These are phyloP conservation scores for Phyllosticta capitalensis DNA, from an alignment of 2,329 filamentous ascomycete genomes.

Conservation along the genomic window DNA sequence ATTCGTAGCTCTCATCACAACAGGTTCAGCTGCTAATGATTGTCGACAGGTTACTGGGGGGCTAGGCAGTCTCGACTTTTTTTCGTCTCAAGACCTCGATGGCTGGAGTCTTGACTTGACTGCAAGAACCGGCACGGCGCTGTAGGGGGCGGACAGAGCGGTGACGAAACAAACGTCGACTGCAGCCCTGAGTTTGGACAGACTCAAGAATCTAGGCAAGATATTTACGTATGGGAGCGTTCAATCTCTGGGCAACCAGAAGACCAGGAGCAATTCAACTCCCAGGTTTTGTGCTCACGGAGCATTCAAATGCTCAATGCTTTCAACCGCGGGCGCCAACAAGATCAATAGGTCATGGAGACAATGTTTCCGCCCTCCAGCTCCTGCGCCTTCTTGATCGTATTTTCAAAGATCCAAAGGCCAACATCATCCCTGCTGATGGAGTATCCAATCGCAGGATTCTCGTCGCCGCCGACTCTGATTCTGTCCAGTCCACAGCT, in stretches of 20 bases:
- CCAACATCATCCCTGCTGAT: constrained; percentile 33
- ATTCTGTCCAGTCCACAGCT: constrained; percentile 21
- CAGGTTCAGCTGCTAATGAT: neutral
- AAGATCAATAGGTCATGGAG: constrained; percentile 26
- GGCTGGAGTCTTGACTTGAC: neutral
- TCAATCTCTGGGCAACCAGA: too few relatives aligned
- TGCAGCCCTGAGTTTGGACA: neutral
- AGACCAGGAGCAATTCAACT: too few relatives aligned
- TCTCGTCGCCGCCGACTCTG: constrained; percentile 17
- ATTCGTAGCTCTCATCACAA: neutral
- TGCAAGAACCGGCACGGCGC: neutral
- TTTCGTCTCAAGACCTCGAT: neutral
- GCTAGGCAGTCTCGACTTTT: constrained; percentile 2
- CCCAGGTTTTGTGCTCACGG: too few relatives aligned
- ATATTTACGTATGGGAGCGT: too few relatives aligned
- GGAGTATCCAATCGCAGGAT: constrained; percentile 28
- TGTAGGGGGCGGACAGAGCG: neutral
- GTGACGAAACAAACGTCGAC: neutral
- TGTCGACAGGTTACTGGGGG: neutral
- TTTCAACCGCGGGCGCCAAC: too few relatives aligned
- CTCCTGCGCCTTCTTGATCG: constrained; percentile 17
- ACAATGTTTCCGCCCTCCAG: constrained; percentile 24
- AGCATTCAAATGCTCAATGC: too few relatives aligned
- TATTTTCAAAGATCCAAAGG: constrained; percentile 28
- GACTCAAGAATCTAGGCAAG: too few relatives aligned